A percentile compares a stretch with the other conserved stretches of the same genome.
Conservation (phyloP, 305 asterid species). For the Rubia peregrina region DNA sequence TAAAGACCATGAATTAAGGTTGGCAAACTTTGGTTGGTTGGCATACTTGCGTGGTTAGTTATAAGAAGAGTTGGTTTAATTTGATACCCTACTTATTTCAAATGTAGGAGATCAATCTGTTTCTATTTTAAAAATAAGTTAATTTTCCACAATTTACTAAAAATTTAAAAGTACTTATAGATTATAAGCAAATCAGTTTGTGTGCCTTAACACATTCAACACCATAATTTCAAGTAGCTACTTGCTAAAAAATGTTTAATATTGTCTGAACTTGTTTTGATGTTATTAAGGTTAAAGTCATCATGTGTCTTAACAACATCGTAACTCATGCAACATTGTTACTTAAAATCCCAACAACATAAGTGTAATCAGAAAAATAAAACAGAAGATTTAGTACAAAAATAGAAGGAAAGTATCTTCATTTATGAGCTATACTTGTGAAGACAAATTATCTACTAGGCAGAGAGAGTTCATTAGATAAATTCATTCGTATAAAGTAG, state of each 20-base stretch:
- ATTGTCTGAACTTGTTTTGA: neutral
- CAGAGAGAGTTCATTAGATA: slow-evolving; percentile 26
- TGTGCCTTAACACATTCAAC: no score
- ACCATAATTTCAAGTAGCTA: neutral
- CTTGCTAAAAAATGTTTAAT: neutral
- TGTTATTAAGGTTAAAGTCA: neutral
- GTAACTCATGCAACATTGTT: neutral
- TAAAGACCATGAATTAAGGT: neutral
- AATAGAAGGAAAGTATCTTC: slow-evolving; percentile 14
- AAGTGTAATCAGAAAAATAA: neutral
- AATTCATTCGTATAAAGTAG: slow-evolving; percentile 20
- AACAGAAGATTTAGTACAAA: neutral
- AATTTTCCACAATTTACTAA: no score
- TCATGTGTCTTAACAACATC: neutral
- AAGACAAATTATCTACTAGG: neutral
- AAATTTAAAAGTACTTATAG: no score
- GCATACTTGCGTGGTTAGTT: no score
- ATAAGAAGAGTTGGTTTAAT: no score
- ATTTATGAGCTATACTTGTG: slow-evolving; percentile 14
- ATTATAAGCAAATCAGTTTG: no score
- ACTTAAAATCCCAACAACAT: neutral
- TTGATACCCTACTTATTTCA: no score
- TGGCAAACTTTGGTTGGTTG: neutral
- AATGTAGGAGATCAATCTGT: no score
- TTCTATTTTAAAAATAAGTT: no score